These are phyloP conservation scores for Medicago lupulina DNA, from an alignment of 306 rosid genomes.

Conservation along the genomic window DNA sequence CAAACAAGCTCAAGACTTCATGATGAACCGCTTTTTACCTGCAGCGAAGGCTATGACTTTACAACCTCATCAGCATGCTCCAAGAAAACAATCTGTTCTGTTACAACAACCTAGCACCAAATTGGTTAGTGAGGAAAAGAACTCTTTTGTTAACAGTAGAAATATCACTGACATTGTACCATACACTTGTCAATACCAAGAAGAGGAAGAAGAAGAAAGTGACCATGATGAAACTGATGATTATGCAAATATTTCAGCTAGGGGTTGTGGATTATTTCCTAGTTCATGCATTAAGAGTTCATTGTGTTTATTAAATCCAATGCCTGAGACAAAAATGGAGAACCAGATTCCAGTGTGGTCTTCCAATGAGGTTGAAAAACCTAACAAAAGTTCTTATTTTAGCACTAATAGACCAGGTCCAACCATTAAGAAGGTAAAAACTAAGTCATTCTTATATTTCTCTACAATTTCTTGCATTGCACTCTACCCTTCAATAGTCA, in stretches of 20 bases:
- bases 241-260: conserved; percentile 53
- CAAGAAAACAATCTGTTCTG: conserved; percentile 46
- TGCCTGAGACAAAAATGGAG: conserved; percentile 63
- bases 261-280: conserved; percentile 84
- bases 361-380: conserved; percentile 44
- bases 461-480: conserved; percentile 20
- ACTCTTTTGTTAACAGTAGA: conserved; percentile 45
- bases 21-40: conserved; percentile 89
- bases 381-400: conserved; percentile 48
- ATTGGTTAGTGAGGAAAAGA: conserved; percentile 55
- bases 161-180: conserved; percentile 54
- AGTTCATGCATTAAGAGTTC: conserved; percentile 64
- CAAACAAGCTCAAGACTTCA: conserved; percentile 76
- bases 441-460: conserved; percentile 15
- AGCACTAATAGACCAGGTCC: conserved; percentile 58
- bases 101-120: conserved; percentile 60
- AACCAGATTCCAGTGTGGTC: conserved; percentile 49
- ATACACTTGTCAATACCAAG: conserved; percentile 47
- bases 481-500: conserved; percentile 5
- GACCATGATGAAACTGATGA: conserved; percentile 62
- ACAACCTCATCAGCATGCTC: conserved; percentile 60
- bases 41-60: conserved; percentile 95
- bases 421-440: conserved; percentile 66
- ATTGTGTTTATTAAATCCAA: conserved; percentile 57
- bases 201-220: conserved; percentile 67